Evolutionary conservation across 208 protist genomes (phyloP).

Genomic region (Leishmania martiniquensis): DNA sequence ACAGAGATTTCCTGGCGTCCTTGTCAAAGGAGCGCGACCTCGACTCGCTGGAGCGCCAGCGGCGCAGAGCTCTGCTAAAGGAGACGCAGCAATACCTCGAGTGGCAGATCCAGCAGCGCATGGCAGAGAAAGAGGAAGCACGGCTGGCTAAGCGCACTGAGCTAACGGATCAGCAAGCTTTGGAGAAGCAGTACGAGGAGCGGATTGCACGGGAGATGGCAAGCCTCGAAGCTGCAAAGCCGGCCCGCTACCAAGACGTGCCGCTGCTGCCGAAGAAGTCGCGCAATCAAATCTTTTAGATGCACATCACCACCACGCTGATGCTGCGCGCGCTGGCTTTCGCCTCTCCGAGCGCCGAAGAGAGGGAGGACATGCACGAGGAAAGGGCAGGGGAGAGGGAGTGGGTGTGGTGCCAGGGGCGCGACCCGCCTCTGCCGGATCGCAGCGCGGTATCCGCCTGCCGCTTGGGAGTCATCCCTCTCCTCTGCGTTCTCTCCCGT

Average conservation of each 20-base stretch:
- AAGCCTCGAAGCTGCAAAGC: constrained; percentile 78
- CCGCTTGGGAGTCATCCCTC: not conserved
- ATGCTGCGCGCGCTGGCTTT: not conserved
- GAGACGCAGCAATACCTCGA: constrained; percentile 77
- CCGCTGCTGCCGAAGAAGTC: constrained; percentile 56
- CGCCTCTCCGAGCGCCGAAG: not conserved
- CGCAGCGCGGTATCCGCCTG: no score
- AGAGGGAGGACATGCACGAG: not conserved
- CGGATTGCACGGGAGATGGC: constrained; percentile 75
- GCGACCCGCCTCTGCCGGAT: no score
- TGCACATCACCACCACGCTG: not conserved
- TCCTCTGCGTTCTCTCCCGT: not conserved
- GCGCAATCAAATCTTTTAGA: constrained; percentile 48
- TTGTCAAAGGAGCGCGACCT: constrained; percentile 38
- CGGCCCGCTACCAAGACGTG: constrained; percentile 71
- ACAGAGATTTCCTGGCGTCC: constrained; percentile 49
- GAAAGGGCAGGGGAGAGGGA: not conserved
- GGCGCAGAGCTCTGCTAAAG: constrained; percentile 48
- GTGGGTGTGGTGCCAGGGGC: not conserved
- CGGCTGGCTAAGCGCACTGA: constrained; percentile 36
- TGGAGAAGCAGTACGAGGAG: constrained; percentile 61
- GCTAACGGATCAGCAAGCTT: constrained; percentile 62
- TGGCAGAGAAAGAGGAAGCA: constrained; percentile 47
- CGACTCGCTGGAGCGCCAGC: constrained; percentile 50
- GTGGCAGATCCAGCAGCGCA: constrained; percentile 61